Evolutionary conservation across 2,329 filamentous ascomycete species (phyloP).

Genomic region (Incumbomyces lentus): DNA sequence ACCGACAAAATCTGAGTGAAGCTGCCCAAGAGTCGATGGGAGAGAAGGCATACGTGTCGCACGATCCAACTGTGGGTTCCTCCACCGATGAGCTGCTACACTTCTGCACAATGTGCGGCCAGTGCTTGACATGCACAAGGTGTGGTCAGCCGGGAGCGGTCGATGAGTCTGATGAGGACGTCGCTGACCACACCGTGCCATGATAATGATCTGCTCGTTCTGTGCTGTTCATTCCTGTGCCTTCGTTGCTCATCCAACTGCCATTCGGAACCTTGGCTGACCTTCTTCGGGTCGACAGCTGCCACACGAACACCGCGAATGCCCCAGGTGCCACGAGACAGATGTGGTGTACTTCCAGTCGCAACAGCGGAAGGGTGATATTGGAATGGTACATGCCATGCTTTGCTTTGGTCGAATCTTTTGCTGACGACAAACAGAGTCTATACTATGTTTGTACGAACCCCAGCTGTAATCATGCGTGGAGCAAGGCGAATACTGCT

Average conservation of each 20-base stretch:
- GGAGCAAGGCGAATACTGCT: slow-evolving; percentile 25
- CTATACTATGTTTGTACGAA: slow-evolving; percentile 85
- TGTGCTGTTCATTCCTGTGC: background rate
- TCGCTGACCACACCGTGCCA: slow-evolving; percentile 2
- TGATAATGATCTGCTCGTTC: background rate
- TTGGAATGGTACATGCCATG: slow-evolving; percentile 72
- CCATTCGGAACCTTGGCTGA: slow-evolving; percentile 23
- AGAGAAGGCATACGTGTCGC: slow-evolving; percentile 92
- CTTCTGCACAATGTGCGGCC: slow-evolving; percentile 49
- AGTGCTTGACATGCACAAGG: slow-evolving; percentile 44
- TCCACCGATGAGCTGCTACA: slow-evolving; percentile 27
- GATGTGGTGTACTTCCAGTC: slow-evolving; percentile 99
- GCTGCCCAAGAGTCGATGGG: slow-evolving; percentile 90
- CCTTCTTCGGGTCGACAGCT: slow-evolving; percentile 51
- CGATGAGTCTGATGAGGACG: slow-evolving; percentile 19
- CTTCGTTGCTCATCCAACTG: background rate
- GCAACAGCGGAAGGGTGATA: slow-evolving; percentile 91
- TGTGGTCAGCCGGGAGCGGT: slow-evolving; percentile 38
- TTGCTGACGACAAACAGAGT: slow-evolving; percentile 49
- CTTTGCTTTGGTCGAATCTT: slow-evolving; percentile 8
- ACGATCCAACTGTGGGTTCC: slow-evolving; percentile 92
- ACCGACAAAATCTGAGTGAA: slow-evolving; percentile 86
- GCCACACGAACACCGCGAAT: slow-evolving; percentile 75
- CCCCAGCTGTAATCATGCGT: slow-evolving; percentile 70
- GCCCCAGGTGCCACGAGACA: slow-evolving; percentile 71